Conservation (phyloP, 2,329 filamentous ascomycete species). For the Cladosporium oxysporum region DNA sequence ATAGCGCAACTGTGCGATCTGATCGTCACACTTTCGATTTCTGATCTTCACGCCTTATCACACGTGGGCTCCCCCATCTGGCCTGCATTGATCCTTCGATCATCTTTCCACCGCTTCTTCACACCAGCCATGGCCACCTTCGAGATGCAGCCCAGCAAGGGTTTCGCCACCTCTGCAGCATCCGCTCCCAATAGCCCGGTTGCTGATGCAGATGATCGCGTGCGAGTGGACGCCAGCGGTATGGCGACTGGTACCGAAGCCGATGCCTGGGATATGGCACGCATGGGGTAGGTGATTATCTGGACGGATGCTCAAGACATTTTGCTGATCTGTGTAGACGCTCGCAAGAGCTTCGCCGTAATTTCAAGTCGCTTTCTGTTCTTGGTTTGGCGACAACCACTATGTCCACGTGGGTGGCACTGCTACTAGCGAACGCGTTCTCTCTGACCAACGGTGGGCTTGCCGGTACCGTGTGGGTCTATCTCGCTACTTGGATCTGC, state of each 20-base stretch:
- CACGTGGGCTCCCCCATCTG: background rate
- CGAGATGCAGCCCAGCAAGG: conserved; percentile 18
- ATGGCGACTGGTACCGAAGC: conserved; percentile 17
- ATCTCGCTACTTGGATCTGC: conserved; percentile 32
- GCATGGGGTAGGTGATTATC: conserved; percentile 25
- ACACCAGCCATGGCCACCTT: conserved; percentile 13
- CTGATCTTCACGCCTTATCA: conserved; percentile 6
- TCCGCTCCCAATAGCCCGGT: conserved; percentile 2
- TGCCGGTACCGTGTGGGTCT: conserved; percentile 37
- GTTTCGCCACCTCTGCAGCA: background rate
- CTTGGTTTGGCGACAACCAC: conserved; percentile 36
- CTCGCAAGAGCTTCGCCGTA: conserved; percentile 32
- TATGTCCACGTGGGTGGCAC: conserved; percentile 35
- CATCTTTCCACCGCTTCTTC: background rate
- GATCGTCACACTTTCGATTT: background rate
- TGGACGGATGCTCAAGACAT: background rate
- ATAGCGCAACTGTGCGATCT: background rate
- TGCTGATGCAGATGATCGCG: conserved; percentile 6
- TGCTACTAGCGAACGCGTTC: conserved; percentile 33
- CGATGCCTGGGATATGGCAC: conserved; percentile 31
- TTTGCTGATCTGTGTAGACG: conserved; percentile 19
- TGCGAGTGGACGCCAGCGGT: conserved; percentile 8
- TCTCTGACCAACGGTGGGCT: conserved; percentile 37
- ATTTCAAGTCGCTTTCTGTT: conserved; percentile 33
- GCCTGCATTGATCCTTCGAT: background rate